Base-by-base conservation (phyloP, 1,284 basidiomycete species). In the Puccinia hordei region DNA sequence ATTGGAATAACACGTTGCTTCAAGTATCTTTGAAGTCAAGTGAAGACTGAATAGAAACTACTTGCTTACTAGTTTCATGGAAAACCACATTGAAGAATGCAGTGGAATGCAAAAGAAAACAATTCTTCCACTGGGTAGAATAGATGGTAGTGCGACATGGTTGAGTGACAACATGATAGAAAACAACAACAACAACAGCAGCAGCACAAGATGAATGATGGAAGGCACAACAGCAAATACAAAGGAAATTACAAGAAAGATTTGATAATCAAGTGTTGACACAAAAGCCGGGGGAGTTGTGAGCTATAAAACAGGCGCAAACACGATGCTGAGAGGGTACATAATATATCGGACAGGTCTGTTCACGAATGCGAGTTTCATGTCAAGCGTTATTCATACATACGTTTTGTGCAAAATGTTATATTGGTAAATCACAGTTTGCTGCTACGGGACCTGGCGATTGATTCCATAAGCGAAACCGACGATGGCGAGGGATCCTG, bases 401-500 rank as follows among this genome's bases (percentile, higher is more conserved):
- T 24, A 33, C 6, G 33, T n/a, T 30, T 24, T 33, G 33, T 38
- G 15, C 17, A 13, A 49, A 49, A 19, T 9, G 3, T 10, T 49
- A 49, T 49, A 49, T 15, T 17, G 46, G 17, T 38, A 46, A 17
- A 19, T 68, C 66, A 68, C 33, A 68, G 46, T 49, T 68, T 68
- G 46, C 66, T 68, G 41, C 35, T 35, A 46, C 66, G 66, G 19
- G 66, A 17, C 6, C 66, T 33, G 4, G 59, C 41, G 22, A 68
- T 68, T 46, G 66, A 68, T 68, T 46, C 49, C 24, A 41, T 49
- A 22, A 68, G 66, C 12, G 66, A 46, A 13, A 68, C 46, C 27
- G 49, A 53, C 49, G 69, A 72, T 51, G 44, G 69, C 33, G 69
- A 72, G 30, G 69, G 69, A 55, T 55, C 69, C 69, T 72, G 49